phyloP scores from a whole-genome alignment of 2,329 filamentous ascomycete genomes.

The Alternaria novae-zelandiae region DNA sequence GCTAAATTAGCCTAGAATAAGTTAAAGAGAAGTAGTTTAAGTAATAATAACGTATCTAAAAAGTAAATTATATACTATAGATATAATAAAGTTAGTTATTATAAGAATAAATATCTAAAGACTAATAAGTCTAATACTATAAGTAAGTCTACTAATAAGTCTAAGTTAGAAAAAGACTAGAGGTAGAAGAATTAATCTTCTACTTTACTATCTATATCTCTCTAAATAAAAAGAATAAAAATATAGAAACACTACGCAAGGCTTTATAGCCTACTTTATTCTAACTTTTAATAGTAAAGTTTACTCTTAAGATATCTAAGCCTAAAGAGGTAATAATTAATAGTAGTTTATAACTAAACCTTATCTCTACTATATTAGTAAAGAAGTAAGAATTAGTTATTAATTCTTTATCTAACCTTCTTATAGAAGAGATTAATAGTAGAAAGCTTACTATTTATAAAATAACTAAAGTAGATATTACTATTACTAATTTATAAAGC shows the following conservation, averaged over 20 bases:
- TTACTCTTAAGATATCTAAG: not conserved
- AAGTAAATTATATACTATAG: not conserved
- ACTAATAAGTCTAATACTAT: not conserved
- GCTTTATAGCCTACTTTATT: not conserved
- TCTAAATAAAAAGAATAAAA: no score
- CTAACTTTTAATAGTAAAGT: not conserved
- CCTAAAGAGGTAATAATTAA: not conserved
- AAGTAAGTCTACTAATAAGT: not conserved
- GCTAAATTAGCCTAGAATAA: not conserved
- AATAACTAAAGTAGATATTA: not conserved
- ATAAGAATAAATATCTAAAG: not conserved
- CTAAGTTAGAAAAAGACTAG: not conserved
- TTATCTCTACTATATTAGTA: not conserved
- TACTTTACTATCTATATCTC: not conserved
- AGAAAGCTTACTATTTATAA: not conserved
- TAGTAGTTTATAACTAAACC: not conserved
- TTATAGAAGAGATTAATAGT: not conserved
- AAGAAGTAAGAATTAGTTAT: not conserved
- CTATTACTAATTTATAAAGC: no score
- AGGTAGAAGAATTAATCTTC: no score
- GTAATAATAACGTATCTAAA: not conserved
- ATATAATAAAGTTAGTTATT: not conserved
- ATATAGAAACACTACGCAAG: no score
- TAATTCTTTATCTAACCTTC: not conserved
- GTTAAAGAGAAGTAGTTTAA: not conserved